phyloP scores from a whole-genome alignment of 768 basidiomycete genomes.

The Lenzites betulinus region DNA sequence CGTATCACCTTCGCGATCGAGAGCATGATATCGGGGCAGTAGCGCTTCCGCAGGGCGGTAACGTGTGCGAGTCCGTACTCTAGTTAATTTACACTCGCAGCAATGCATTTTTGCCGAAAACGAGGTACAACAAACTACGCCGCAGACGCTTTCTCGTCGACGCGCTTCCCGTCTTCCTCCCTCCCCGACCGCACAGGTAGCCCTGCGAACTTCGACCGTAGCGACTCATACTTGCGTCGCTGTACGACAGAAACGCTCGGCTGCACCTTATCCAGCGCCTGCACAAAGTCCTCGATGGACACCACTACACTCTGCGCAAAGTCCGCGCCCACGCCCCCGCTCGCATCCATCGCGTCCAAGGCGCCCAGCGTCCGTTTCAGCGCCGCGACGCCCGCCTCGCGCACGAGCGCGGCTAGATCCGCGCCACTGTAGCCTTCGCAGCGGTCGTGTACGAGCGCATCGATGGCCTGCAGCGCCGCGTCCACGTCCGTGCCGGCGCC shows the following conservation, averaged over 20 bases:
- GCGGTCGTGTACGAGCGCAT: conserved; percentile 52
- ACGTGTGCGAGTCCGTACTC: no score
- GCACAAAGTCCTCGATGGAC: conserved; percentile 63
- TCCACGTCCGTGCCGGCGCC: conserved; percentile 31
- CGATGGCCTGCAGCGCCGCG: conserved; percentile 27
- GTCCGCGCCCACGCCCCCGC: conserved; percentile 21
- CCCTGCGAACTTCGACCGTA: conserved; percentile 84
- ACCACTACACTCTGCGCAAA: conserved; percentile 46
- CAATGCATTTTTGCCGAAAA: no score
- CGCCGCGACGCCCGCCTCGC: conserved; percentile 89
- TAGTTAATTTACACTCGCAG: no score
- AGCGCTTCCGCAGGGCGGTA: no score
- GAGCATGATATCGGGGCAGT: no score
- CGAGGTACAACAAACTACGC: no score
- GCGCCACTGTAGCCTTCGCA: conserved; percentile 94
- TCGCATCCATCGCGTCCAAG: conserved; percentile 59
- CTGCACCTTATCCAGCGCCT: conserved; percentile 76
- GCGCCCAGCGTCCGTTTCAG: conserved; percentile 68
- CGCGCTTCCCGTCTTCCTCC: conserved; percentile 21
- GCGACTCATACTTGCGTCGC: conserved; percentile 77
- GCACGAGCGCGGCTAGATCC: conserved; percentile 83
- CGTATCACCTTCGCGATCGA: no score
- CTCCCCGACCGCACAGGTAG: conserved; percentile 44
- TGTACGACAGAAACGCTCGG: conserved; percentile 86
- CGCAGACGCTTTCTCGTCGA: conserved; percentile 1